Evolutionary conservation across 306 rosid genomes (phyloP), one percentile per base, ranked within the genome.

Genomic region (Vigna angularis): DNA sequence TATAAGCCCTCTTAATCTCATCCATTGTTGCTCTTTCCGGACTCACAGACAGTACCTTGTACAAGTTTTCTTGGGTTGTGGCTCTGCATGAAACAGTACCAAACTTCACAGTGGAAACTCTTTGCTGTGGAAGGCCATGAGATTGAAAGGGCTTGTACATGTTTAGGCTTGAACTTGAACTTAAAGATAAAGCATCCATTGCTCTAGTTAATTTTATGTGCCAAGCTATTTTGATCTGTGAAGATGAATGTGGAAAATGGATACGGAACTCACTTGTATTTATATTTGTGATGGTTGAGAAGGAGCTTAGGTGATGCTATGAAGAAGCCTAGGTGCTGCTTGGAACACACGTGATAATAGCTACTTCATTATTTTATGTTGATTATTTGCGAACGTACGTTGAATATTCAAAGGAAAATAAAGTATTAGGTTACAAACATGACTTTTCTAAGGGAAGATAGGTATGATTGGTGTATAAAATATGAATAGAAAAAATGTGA

Each of bases 1-100:
- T 85, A 17, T 92, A 92, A 28, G 96, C 93, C 66, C 64, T 86
- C 85, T 88, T 92, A 36, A 90, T 87, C 45, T 92, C 97, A 5
- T 81, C 86, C 50, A 5, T 53, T 61, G 91, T 84, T 18, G 92
- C 88, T 2, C 22, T 81, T 40, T 61, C 48, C 0, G 87, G 80
- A 65, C 77, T 88, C 82, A 92, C 40, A 4, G 79, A 81, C 22
- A 90, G 82, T 4, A 90, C 11, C 56, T 85, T 80, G 80, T 92
- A 92, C 81, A 86, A 89, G 70, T 88, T 79, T 64, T 22, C 64
- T 6, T 49, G n/a, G 17, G 9, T 63, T 14, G 82, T 7, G 30
- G 48, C 81, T 75, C 83, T 84, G 78, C 89, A 86, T 26, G 86
- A 64, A 69, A 90, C 64, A 0, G 12, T 0, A 4, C 28, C 4